These are phyloP conservation scores for Cladosporium halotolerans DNA, from an alignment of 2,329 filamentous ascomycete genomes.

Conservation along the genomic window DNA sequence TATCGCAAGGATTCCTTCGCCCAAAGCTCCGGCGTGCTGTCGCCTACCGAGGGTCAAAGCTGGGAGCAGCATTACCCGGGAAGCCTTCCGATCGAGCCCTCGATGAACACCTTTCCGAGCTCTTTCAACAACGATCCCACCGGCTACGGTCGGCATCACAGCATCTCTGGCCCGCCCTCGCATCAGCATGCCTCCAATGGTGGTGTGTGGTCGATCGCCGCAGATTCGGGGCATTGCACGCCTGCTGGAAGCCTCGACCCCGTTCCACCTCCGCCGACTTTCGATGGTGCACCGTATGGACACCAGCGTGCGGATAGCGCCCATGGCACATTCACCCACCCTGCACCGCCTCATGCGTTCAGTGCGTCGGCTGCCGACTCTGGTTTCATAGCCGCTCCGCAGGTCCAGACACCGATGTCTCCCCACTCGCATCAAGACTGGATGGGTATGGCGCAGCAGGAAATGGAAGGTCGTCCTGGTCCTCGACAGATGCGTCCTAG, in stretches of 20 bases:
- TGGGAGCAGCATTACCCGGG: slow-evolving; percentile 27
- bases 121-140: slow-evolving; percentile 10
- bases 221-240: slow-evolving; percentile 64
- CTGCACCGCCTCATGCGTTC: slow-evolving; percentile 35
- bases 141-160: slow-evolving; percentile 12
- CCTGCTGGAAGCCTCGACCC: slow-evolving; percentile 69
- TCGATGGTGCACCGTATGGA: slow-evolving; percentile 25
- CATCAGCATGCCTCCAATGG: slow-evolving; percentile 39
- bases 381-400: slow-evolving; percentile 44
- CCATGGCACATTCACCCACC: slow-evolving; percentile 34
- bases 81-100: slow-evolving; percentile 18
- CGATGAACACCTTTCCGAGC: slow-evolving; percentile 15
- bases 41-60: slow-evolving; percentile 23
- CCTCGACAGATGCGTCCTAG: slow-evolving; percentile 56
- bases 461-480: slow-evolving; percentile 44
- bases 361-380: slow-evolving; percentile 27
- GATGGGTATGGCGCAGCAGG: slow-evolving; percentile 45
- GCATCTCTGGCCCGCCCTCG: slow-evolving; percentile 7
- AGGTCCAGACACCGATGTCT: slow-evolving; percentile 52
- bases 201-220: slow-evolving; percentile 55
- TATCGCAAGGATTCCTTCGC: slow-evolving; percentile 31
- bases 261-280: slow-evolving; percentile 37
- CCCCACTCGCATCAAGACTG: slow-evolving; percentile 57
- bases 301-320: slow-evolving; percentile 23
- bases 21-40: slow-evolving; percentile 27